Evolutionary conservation across 2,329 filamentous ascomycete genomes (phyloP).

Genomic region (Fusarium camptoceras): DNA sequence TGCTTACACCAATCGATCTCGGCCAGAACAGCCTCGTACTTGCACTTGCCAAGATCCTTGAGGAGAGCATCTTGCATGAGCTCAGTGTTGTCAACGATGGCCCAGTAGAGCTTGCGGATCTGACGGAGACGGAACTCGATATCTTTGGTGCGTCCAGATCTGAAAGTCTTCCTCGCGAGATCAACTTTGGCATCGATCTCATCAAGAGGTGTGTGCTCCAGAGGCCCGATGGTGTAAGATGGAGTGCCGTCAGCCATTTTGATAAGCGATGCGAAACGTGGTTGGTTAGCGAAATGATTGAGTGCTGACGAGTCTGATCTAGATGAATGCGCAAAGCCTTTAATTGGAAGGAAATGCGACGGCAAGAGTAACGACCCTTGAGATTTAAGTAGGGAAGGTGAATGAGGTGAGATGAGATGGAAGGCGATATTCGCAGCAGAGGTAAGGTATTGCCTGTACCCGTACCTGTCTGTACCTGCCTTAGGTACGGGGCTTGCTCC

Average conservation of each 20-base stretch:
- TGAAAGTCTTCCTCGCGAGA: slow-evolving; percentile 75
- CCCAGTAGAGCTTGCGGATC: slow-evolving; percentile 96
- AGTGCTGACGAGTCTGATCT: slow-evolving; percentile 24
- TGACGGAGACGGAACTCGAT: slow-evolving; percentile 85
- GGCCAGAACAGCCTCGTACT: slow-evolving; percentile 77
- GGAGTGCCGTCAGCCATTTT: slow-evolving; percentile 54
- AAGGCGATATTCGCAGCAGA: not conserved
- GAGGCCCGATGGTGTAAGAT: slow-evolving; percentile 57
- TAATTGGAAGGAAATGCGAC: not conserved
- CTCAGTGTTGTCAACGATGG: slow-evolving; percentile 79
- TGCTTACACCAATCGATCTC: slow-evolving; percentile 85
- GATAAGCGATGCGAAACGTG: slow-evolving; percentile 13
- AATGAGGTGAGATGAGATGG: not conserved
- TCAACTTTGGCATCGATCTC: slow-evolving; percentile 72
- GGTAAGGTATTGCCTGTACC: not conserved
- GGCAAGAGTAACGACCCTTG: not conserved
- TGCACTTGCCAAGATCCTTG: slow-evolving; percentile 81
- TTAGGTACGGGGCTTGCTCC: slow-evolving; percentile 13
- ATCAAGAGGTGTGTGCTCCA: slow-evolving; percentile 73
- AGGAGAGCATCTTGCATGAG: slow-evolving; percentile 80
- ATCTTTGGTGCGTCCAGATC: slow-evolving; percentile 82
- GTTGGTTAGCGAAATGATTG: slow-evolving; percentile 19
- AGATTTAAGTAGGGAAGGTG: not conserved
- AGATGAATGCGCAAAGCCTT: not conserved
- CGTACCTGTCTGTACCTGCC: not conserved